These are phyloP conservation scores for Anisodus tanguticus DNA, from an alignment of 257 asterid species.

Conservation along the genomic window DNA sequence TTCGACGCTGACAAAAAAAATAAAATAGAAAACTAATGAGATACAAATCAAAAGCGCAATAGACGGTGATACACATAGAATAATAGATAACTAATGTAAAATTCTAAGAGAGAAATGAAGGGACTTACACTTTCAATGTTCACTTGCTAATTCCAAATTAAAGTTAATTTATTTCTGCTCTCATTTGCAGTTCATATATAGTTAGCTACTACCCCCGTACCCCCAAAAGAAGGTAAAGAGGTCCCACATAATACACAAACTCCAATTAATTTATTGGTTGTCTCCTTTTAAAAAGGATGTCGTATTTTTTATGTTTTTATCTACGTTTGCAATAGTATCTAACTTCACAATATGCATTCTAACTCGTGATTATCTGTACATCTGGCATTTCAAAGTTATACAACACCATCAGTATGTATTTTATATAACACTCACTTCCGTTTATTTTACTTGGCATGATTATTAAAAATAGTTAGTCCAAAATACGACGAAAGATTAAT, in stretches of 20 bases:
- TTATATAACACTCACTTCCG: no score
- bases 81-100: no score
- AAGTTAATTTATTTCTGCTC: neutral
- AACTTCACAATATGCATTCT: neutral
- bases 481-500: no score
- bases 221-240: neutral
- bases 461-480: no score
- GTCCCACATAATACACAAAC: slow-evolving; percentile 14
- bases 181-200: neutral
- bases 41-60: no score
- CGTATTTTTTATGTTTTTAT: neutral
- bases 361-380: neutral
- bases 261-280: neutral
- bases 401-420: neutral
- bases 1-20: no score
- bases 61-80: no score
- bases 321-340: neutral
- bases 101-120: slow-evolving; percentile 19
- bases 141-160: slow-evolving; percentile 1
- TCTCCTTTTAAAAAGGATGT: neutral
- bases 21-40: no score
- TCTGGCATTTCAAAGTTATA: slow-evolving; percentile 15
- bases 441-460: no score
- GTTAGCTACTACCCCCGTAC: slow-evolving; percentile 5
- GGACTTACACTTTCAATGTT: slow-evolving; percentile 19